Evolutionary conservation across 2,329 filamentous ascomycete species (phyloP), one percentile per base, ranked within the genome.

Genomic region (Corynespora cassiicola): DNA sequence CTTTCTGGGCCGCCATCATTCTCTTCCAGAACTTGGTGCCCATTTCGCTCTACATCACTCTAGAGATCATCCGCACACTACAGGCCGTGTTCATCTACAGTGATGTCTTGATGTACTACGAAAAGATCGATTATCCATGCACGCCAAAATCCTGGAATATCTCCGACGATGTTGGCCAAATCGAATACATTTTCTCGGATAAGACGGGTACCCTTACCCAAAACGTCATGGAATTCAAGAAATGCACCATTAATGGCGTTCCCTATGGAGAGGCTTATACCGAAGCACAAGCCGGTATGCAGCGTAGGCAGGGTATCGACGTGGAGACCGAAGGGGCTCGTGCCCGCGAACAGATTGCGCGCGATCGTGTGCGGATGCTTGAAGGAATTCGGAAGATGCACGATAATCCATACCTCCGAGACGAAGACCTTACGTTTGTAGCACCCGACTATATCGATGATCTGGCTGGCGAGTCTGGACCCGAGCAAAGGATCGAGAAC

Each of bases 121-220:
- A 94, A 39, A 85, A 84, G 58, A 84, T 96, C 51, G 90, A 96
- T 60, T 91, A 96, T 62, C 90, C 92, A 2, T 99, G 95, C 64
- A 90, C 95, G 8, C 94, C 95, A 5, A 97, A 97, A 63, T 90
- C 91, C 0, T 99, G 94, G 94, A 99, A 97, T 65, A 97, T 99
- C 33, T 97, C 92, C 1, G 94, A 99, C 63, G 95, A 99, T 58
- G 78, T 99, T 30, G 94, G 94, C 9, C 94, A 99, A 71, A 96
- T 99, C 47, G 94, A 97, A 70, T 99, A 97, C 74, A 96, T 99
- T 53, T 99, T 99, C 70, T 96, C 89, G 0, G 89, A 95, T 76
- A 95, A 95, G 72, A 95, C 89, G 0, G 89, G 89, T 42, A 95
- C 89, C 2, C 73, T 95, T 50, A 95, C 89, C 0, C 89, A 95